Conservation (phyloP, 1,139 yeast species). For the Debaryomycetaceae sp. region DNA sequence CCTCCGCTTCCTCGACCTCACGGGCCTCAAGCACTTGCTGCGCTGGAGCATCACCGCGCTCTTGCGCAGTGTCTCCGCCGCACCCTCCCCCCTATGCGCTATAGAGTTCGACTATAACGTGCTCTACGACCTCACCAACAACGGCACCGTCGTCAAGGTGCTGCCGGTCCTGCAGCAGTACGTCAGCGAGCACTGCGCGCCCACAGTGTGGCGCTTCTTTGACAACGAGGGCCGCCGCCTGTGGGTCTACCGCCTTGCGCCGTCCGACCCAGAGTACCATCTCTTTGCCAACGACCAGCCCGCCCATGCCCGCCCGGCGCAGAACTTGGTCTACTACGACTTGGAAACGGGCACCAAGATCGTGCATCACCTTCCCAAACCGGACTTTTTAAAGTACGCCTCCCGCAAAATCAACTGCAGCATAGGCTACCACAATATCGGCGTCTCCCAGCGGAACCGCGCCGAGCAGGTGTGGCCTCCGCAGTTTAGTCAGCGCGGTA, state of each 20-base stretch:
- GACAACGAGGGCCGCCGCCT: conserved; percentile 66
- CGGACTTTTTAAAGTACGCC: conserved; percentile 51
- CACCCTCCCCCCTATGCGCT: conserved; percentile 20
- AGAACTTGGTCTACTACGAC: conserved; percentile 44
- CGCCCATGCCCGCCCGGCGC: conserved; percentile 2
- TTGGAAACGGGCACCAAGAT: conserved; percentile 57
- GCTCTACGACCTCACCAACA: conserved; percentile 31
- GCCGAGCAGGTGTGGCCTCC: conserved; percentile 53
- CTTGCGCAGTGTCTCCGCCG: conserved; percentile 17
- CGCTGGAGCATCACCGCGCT: conserved; percentile 17
- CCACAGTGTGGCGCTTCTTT: conserved; percentile 41
- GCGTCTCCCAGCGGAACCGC: conserved; percentile 21
- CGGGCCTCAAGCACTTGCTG: conserved; percentile 26
- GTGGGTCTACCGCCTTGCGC: conserved; percentile 59
- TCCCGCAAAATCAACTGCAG: conserved; percentile 53
- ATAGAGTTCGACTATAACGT: conserved; percentile 32
- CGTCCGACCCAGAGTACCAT: conserved; percentile 19
- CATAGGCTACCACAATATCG: conserved; percentile 37
- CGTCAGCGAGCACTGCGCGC: conserved; percentile 14
- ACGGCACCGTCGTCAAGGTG: conserved; percentile 25
- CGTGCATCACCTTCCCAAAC: conserved; percentile 43
- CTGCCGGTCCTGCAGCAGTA: conserved; percentile 19
- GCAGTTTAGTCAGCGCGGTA: conserved; percentile 55
- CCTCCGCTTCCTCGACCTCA: conserved; percentile 25
- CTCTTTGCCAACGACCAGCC: conserved; percentile 1